These are phyloP conservation scores for Plasmodium sp. DNA, from an alignment of 169 alveolate genomes.

Conservation along the genomic window DNA sequence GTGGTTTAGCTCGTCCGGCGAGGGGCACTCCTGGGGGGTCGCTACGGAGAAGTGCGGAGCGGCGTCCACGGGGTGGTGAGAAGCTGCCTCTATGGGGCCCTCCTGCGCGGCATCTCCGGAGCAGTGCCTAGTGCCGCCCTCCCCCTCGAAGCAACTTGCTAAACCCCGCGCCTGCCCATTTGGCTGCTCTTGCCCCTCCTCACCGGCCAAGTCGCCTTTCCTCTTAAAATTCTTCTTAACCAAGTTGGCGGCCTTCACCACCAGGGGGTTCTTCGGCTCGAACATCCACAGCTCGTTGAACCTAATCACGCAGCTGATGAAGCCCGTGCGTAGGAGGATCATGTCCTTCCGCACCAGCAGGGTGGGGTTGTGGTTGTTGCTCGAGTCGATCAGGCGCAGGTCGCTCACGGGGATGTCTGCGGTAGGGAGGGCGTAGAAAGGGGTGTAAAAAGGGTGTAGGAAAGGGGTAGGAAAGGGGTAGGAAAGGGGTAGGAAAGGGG, in stretches of 20 bases:
- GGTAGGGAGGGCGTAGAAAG: neutral
- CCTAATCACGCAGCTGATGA: constrained; percentile 53
- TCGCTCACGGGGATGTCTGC: constrained; percentile 58
- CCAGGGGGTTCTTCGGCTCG: constrained; percentile 31
- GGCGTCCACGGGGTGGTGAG: neutral
- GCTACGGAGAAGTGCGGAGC: neutral
- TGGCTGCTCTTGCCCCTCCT: neutral
- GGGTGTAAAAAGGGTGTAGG: neutral
- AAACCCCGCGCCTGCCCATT: neutral
- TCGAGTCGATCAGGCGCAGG: constrained; percentile 34
- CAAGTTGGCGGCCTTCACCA: constrained; percentile 31
- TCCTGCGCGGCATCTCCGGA: neutral
- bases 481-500: too few relatives aligned
- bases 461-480: too few relatives aligned
- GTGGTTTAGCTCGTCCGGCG: constrained; percentile 30
- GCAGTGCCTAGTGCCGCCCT: neutral
- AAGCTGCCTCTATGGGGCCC: too few relatives aligned
- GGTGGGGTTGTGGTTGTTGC: constrained; percentile 67
- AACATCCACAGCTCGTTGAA: constrained; percentile 47
- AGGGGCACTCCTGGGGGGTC: neutral
- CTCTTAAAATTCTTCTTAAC: constrained; percentile 19
- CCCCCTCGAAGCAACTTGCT: neutral
- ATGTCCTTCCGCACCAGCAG: constrained; percentile 31
- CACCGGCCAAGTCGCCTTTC: neutral
- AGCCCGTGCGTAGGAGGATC: constrained; percentile 48